Evolutionary conservation across 169 alveolate genomes (phyloP).

Genomic region (Eimeria praecox): DNA sequence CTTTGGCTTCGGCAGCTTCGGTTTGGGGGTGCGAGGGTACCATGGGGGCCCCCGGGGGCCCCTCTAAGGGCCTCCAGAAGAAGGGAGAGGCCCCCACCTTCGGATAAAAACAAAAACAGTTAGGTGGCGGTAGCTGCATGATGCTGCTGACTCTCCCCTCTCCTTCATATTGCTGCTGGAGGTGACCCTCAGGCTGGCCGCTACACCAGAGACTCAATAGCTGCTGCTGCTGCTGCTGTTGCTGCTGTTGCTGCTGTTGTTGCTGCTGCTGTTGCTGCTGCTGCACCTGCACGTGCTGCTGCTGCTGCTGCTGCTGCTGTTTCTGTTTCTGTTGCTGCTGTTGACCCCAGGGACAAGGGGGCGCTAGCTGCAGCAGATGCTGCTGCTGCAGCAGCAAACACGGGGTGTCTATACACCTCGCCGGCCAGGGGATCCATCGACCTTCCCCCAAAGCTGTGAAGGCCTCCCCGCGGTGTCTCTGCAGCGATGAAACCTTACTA

Average conservation of each 20-base stretch:
- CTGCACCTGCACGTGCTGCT: not conserved
- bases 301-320: slow-evolving; percentile 23
- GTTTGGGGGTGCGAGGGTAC: not conserved
- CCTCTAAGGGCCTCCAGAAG: slow-evolving; percentile 28
- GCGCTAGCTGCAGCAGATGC: not conserved
- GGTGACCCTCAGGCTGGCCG: not conserved
- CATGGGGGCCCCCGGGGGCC: not conserved
- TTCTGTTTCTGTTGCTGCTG: slow-evolving; percentile 18
- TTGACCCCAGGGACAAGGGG: not conserved
- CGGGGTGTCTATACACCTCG: not conserved
- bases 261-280: not conserved
- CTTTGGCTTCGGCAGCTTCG: not conserved
- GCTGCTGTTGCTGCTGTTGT: not conserved
- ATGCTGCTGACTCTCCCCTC: not conserved
- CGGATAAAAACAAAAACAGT: not conserved
- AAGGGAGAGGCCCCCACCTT: not conserved
- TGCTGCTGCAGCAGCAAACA: slow-evolving; percentile 41
- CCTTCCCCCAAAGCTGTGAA: slow-evolving; percentile 15
- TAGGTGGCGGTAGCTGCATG: not conserved
- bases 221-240: slow-evolving; percentile 32
- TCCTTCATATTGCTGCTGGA: not conserved
- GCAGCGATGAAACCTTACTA: not conserved
- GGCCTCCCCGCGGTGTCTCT: not conserved
- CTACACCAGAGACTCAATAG: slow-evolving; percentile 21
- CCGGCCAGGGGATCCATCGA: slow-evolving; percentile 21